These are phyloP conservation scores for Penicillium sp. DNA, from an alignment of 2,329 filamentous ascomycete species.

Conservation along the genomic window DNA sequence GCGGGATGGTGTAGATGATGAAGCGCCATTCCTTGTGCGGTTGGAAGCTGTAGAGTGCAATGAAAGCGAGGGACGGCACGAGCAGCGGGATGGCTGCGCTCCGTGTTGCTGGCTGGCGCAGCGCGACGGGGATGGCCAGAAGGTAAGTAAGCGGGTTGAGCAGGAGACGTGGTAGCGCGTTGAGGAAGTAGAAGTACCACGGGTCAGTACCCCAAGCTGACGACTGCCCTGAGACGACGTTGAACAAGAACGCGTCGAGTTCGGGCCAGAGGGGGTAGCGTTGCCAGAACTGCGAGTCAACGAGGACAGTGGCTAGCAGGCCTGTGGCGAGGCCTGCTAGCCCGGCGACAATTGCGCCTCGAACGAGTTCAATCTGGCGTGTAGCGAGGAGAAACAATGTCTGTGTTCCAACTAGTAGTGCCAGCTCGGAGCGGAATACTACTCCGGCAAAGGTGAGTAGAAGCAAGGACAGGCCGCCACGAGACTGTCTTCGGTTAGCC, in stretches of 20 bases:
- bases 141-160: constrained; percentile 69
- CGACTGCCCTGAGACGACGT: constrained; percentile 78
- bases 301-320: constrained; percentile 64
- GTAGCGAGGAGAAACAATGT: constrained; percentile 62
- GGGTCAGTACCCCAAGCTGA: constrained; percentile 84
- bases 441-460: constrained; percentile 76
- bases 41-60: constrained; percentile 77
- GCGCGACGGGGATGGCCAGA: constrained; percentile 50
- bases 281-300: constrained; percentile 96
- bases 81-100: constrained; percentile 54
- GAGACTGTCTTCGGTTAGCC: constrained; percentile 30
- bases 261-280: constrained; percentile 78
- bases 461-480: constrained; percentile 63
- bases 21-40: constrained; percentile 97
- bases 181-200: constrained; percentile 81
- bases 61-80: constrained; percentile 67
- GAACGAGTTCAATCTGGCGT: constrained; percentile 52
- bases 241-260: constrained; percentile 83
- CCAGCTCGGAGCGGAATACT: constrained; percentile 86
- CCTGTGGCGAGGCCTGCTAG: constrained; percentile 63
- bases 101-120: constrained; percentile 53
- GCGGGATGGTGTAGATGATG: constrained; percentile 81
- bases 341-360: constrained; percentile 63
- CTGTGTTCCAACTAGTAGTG: constrained; percentile 70
- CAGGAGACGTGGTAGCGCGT: constrained; percentile 75